Conservation (phyloP, 148 eudicot species). For the Polygonum aviculare region DNA sequence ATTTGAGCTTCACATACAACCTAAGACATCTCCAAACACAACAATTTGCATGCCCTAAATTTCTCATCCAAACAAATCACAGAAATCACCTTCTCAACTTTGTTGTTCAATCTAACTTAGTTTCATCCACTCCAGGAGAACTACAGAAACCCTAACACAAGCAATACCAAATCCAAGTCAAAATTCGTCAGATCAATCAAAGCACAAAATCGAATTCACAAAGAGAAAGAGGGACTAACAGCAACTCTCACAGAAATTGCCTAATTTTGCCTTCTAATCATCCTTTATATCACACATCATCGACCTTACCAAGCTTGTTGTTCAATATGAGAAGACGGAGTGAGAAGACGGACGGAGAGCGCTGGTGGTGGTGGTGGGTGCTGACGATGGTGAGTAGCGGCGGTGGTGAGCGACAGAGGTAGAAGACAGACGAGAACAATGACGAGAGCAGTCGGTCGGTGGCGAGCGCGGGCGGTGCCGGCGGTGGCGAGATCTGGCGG, state of each 20-base stretch:
- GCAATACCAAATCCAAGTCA: neutral
- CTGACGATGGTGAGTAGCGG: too few relatives aligned
- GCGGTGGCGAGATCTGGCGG: too few relatives aligned
- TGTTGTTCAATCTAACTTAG: neutral
- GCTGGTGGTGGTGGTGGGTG: too few relatives aligned
- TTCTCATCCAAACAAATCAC: neutral
- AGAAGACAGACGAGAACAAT: too few relatives aligned
- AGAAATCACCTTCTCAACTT: neutral
- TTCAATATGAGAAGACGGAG: neutral
- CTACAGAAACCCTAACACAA: neutral
- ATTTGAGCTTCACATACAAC: neutral
- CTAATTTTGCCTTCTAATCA: neutral
- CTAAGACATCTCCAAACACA: neutral
- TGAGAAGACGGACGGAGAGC: too few relatives aligned
- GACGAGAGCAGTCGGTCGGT: too few relatives aligned
- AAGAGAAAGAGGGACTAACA: conserved; percentile 22
- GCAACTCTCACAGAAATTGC: conserved; percentile 25
- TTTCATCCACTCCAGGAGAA: neutral
- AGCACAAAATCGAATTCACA: neutral
- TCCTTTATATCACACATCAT: neutral
- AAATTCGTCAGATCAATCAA: neutral
- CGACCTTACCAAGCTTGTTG: neutral
- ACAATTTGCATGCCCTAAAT: neutral
- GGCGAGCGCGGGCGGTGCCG: too few relatives aligned
- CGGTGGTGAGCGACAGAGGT: too few relatives aligned